Evolutionary conservation across 306 rosid genomes (phyloP).

Genomic region (Cucumis sativus): Cucumber_9930_V3 NC_026656.2:511501-512000

Average conservation of each 20-base stretch:
- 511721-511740: background rate
- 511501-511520: conserved; percentile 79
- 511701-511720: background rate
- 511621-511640: background rate
- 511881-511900: background rate
- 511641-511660: background rate
- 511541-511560: conserved; percentile 86
- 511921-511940: background rate
- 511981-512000: conserved; percentile 71
- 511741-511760: background rate
- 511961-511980: conserved; percentile 99
- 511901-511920: background rate
- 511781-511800: conserved; percentile 73
- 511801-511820: conserved; percentile 75
- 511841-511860: conserved; percentile 60
- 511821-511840: conserved; percentile 37
- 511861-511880: conserved; percentile 82
- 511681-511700: background rate
- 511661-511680: background rate
- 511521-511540: conserved; percentile 96
- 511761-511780: background rate
- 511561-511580: conserved; percentile 2
- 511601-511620: too few species aligned
- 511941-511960: conserved; percentile 38
- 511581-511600: background rate